These are phyloP conservation scores for Berberis thunbergii DNA, from an alignment of 164 flowering plant genomes.

Conservation along the genomic window DNA sequence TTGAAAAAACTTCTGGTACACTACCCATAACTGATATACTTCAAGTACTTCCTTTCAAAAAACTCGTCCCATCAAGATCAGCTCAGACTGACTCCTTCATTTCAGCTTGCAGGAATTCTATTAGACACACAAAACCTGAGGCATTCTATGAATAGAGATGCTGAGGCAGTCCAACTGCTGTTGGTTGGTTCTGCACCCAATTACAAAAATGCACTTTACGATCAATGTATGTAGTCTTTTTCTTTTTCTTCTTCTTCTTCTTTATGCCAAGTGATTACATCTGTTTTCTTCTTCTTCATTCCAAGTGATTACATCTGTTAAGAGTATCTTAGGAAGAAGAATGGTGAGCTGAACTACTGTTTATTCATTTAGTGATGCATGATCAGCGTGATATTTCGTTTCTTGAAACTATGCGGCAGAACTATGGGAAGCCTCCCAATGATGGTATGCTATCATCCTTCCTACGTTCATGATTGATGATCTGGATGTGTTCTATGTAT, in stretches of 20 bases:
- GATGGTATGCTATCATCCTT: constrained; percentile 26
- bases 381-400: constrained; percentile 42
- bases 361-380: constrained; percentile 33
- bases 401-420: constrained; percentile 29
- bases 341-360: too few relatives aligned
- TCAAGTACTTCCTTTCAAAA: neutral
- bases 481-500: too few relatives aligned
- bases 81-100: neutral
- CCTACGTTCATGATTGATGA: too few relatives aligned
- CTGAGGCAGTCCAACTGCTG: constrained; percentile 64
- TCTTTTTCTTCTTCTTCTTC: neutral
- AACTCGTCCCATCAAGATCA: too few relatives aligned
- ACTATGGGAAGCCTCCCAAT: constrained; percentile 43
- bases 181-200: constrained; percentile 51
- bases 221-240: constrained; percentile 34
- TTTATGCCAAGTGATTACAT: too few relatives aligned
- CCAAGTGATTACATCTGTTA: too few relatives aligned
- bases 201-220: constrained; percentile 39
- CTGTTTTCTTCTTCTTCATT: too few relatives aligned
- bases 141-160: constrained; percentile 45
- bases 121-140: constrained; percentile 55
- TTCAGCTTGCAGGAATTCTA: constrained; percentile 64
- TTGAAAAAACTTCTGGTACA: constrained; percentile 58
- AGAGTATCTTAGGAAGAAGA: too few relatives aligned
- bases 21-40: neutral